Conservation (phyloP, 208 protist genomes). For the Endotrypanum monterogeii region DNA sequence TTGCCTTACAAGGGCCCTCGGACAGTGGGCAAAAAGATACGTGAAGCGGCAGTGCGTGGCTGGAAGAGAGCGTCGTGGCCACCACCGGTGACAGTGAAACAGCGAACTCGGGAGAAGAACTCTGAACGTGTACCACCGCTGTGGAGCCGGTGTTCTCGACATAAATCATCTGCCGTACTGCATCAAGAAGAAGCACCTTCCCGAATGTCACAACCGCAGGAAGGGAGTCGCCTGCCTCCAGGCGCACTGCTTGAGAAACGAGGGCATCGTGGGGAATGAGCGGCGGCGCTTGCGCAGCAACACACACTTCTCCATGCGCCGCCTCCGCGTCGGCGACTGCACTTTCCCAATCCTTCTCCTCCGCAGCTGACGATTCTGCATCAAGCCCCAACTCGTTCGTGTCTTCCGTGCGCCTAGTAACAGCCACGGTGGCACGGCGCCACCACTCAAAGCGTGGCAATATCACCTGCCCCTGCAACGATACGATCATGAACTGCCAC, state of each 20-base stretch:
- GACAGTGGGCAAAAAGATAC: conserved; percentile 69
- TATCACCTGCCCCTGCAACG: conserved; percentile 59
- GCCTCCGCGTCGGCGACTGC: too few species aligned
- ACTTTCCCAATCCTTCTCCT: neutral
- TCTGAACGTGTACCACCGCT: conserved; percentile 59
- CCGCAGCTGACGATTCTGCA: neutral
- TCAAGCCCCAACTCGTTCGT: conserved; percentile 12
- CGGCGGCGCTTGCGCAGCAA: neutral
- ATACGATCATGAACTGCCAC: conserved; percentile 77
- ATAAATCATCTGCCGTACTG: conserved; percentile 38
- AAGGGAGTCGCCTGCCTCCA: neutral
- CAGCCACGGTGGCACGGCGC: conserved; percentile 6
- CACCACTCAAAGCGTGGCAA: conserved; percentile 62
- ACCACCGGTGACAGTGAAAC: conserved; percentile 32
- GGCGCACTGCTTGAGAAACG: conserved; percentile 6
- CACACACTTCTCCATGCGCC: neutral
- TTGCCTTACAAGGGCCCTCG: conserved; percentile 50
- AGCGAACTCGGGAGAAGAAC: conserved; percentile 55
- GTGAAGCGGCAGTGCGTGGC: conserved; percentile 38
- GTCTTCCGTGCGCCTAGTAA: too few species aligned
- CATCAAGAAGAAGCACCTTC: conserved; percentile 49
- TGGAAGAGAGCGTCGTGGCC: conserved; percentile 38
- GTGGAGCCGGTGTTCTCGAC: conserved; percentile 84
- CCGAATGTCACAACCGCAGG: conserved; percentile 17
- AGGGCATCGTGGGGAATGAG: conserved; percentile 13